phyloP scores from a whole-genome alignment of 1,139 yeast genomes.

The Hemisphaericaspora subhashii region DNA sequence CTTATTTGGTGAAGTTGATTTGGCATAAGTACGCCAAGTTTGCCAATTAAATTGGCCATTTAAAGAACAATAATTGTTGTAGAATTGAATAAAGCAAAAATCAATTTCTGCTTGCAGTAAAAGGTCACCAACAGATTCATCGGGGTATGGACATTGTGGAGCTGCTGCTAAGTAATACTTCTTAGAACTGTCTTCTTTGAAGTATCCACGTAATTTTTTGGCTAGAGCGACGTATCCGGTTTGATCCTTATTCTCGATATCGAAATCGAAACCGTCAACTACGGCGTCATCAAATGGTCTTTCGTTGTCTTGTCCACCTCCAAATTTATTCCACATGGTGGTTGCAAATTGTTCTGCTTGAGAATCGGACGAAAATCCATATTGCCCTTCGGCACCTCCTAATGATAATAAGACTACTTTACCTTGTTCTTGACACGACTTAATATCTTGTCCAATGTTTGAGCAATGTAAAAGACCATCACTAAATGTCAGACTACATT shows the following conservation, averaged over 20 bases:
- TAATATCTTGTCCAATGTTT: conserved; percentile 64
- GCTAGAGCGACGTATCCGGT: conserved; percentile 62
- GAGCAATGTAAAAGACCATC: conserved; percentile 60
- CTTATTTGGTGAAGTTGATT: conserved; percentile 21
- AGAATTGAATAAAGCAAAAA: conserved; percentile 83
- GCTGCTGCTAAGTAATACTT: conserved; percentile 76
- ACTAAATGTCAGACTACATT: conserved; percentile 53
- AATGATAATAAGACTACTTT: conserved; percentile 65
- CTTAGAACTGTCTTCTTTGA: conserved; percentile 48
- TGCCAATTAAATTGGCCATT: conserved; percentile 23
- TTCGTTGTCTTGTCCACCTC: conserved; percentile 58
- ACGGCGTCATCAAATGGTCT: conserved; percentile 70
- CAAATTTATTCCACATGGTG: conserved; percentile 77
- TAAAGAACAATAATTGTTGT: conserved; percentile 77
- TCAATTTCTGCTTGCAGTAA: conserved; percentile 63
- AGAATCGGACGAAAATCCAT: conserved; percentile 62
- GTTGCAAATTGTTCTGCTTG: conserved; percentile 69
- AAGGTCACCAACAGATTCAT: conserved; percentile 69
- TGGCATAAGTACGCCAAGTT: conserved; percentile 27
- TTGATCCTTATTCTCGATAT: conserved; percentile 38
- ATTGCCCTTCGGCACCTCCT: conserved; percentile 79
- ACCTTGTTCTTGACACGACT: conserved; percentile 71
- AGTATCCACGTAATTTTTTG: conserved; percentile 53
- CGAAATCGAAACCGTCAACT: conserved; percentile 43
- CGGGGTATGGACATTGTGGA: too few relatives aligned